These are phyloP conservation scores for Acrocalymma vagum DNA, from an alignment of 2,329 filamentous ascomycete genomes.

Conservation along the genomic window DNA sequence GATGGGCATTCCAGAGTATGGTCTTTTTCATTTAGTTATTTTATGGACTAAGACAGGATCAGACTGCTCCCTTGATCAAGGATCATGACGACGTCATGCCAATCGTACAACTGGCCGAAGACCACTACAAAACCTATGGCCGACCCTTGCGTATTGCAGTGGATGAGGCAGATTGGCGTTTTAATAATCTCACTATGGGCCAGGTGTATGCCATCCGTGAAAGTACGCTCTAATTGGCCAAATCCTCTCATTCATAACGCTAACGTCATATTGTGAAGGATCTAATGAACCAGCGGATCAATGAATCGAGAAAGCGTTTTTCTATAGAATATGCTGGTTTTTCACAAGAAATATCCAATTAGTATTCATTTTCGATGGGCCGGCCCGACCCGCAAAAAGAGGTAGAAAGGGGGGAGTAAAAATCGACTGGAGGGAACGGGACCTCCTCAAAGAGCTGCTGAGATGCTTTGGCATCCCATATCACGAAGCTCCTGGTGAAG, in stretches of 20 bases:
- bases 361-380: conserved; percentile 65
- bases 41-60: neutral
- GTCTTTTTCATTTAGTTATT: neutral
- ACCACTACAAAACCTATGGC: conserved; percentile 43
- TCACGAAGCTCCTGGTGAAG: conserved; percentile 57
- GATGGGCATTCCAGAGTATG: conserved; percentile 35
- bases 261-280: conserved; percentile 25
- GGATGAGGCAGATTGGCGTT: conserved; percentile 55
- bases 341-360: conserved; percentile 60
- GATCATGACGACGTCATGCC: conserved; percentile 41
- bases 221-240: conserved; percentile 22
- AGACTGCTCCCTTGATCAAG: conserved; percentile 51
- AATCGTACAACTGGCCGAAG: conserved; percentile 48
- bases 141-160: conserved; percentile 52
- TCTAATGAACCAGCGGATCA: conserved; percentile 44
- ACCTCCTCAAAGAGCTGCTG: conserved; percentile 48
- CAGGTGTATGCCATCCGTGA: conserved; percentile 47
- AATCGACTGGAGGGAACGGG: conserved; percentile 43
- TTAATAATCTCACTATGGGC: conserved; percentile 49
- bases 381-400: conserved; percentile 51
- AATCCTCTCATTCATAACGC: neutral
- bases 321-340: conserved; percentile 55
- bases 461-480: conserved; percentile 51
- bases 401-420: conserved; percentile 34
- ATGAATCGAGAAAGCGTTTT: conserved; percentile 52